Evolutionary conservation across 371 early-diverging fungal genomes (phyloP), one percentile per base, ranked within the genome.

Genomic region (Cokeromyces recurvatus): DNA sequence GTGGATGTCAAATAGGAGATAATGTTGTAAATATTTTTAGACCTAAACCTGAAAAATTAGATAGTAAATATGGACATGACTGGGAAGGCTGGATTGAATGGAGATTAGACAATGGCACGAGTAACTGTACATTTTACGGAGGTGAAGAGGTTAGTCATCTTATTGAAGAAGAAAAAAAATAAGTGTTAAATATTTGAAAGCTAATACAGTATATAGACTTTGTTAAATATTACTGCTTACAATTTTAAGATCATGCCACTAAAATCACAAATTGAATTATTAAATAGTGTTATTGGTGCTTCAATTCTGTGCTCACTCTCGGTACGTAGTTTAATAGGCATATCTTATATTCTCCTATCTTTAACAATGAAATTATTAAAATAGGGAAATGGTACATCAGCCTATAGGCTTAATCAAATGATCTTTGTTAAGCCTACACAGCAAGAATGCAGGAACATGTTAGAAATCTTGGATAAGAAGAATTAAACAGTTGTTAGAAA

Each of bases 41-140:
- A 31, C 58, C 45, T 15, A 55, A 43, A 51, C 35, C 53, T 32
- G 31, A 32, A 20, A 16, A 20, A 32, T 38, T 50, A 32, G 42
- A 35, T 8, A 17, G 4, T 23, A 36, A 7, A 27, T 10, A 16
- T 14, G 31, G 12, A 24, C 23, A 22, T 41, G 46, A 38, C 36
- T 57, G 57, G 57, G 38, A 55, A 49, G 60, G 67, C 15, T 64
- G 69, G 66, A 48, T 68, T 10, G 59, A 68, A 43, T 68, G 69
- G 73, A 35, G 39, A 11, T 37, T 73, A 4, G 69, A 73, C 37
- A 67, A 73, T 43, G 69, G 69, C 3, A 57, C 54, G 5, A 64
- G 62, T 16, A 51, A 39, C 2, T 49, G 62, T 25, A 57, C 34
- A 22, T 48, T 57, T 4, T 62, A 41, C 47, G 69, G 69, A 37